Conservation (phyloP, 2,329 filamentous ascomycete genomes). For the Botrytis medusae region DNA sequence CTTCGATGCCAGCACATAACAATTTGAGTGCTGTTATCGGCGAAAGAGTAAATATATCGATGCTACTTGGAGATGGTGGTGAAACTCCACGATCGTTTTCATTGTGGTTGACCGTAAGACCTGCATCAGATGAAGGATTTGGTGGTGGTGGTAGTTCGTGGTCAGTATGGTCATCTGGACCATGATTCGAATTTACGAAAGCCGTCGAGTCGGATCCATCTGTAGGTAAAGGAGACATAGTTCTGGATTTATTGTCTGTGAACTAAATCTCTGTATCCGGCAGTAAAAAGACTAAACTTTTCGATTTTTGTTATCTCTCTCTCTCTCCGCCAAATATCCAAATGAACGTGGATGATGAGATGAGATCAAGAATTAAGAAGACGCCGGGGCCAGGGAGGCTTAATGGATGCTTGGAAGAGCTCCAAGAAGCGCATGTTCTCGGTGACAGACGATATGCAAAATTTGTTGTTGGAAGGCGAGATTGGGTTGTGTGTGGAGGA, state of each 20-base stretch:
- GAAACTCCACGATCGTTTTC: conserved; percentile 33
- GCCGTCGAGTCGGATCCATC: not conserved
- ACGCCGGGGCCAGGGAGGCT: conserved; percentile 31
- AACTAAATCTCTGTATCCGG: not conserved
- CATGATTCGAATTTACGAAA: conserved; percentile 34
- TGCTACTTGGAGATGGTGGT: conserved; percentile 42
- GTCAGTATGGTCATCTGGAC: conserved; percentile 36
- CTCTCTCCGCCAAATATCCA: conserved; percentile 12
- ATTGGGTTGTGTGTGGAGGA: conserved; percentile 19
- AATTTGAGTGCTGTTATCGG: conserved; percentile 76
- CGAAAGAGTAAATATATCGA: conserved; percentile 72
- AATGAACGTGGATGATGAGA: not conserved
- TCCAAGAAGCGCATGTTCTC: conserved; percentile 37
- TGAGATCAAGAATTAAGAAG: conserved; percentile 25
- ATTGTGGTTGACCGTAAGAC: conserved; percentile 32
- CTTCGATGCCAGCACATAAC: conserved; percentile 70
- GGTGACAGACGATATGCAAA: conserved; percentile 29
- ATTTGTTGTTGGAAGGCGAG: conserved; percentile 23
- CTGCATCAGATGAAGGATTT: conserved; percentile 37
- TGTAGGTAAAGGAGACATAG: conserved; percentile 11
- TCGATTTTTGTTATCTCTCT: not conserved
- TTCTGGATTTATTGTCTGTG: not conserved
- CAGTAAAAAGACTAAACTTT: not conserved
- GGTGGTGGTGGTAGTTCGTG: conserved; percentile 37
- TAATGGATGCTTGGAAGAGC: conserved; percentile 24